These are phyloP conservation scores for Colletotrichum melonis DNA, from an alignment of 2,329 filamentous ascomycete genomes.

Conservation along the genomic window DNA sequence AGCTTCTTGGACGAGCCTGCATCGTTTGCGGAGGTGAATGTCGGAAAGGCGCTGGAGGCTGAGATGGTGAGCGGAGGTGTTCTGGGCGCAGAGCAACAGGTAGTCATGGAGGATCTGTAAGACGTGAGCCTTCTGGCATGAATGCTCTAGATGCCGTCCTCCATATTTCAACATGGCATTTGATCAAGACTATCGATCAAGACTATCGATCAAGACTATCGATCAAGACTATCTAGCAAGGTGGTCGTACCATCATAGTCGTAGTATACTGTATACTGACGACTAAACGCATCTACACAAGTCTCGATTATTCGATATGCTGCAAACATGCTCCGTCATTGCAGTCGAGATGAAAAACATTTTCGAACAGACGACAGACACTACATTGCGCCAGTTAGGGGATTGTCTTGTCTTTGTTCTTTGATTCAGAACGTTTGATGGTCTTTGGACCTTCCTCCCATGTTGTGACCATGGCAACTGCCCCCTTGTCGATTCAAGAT, in stretches of 20 bases:
- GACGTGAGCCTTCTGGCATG: neutral
- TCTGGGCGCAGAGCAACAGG: constrained; percentile 10
- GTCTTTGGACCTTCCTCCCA: neutral
- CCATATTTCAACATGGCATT: neutral
- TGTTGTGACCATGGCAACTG: no score
- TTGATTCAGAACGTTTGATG: neutral
- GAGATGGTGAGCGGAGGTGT: constrained; percentile 39
- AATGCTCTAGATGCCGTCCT: neutral
- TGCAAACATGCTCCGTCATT: neutral
- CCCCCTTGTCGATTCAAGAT: no score
- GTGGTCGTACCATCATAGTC: no score
- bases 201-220: neutral
- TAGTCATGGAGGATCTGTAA: constrained; percentile 18
- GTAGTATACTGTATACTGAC: neutral
- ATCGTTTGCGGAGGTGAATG: constrained; percentile 46
- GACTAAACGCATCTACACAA: neutral
- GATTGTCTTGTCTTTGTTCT: neutral
- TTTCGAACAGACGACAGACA: neutral
- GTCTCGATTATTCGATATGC: neutral
- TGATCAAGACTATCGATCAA: neutral
- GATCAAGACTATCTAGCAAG: neutral
- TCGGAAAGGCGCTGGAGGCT: constrained; percentile 44
- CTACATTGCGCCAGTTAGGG: neutral
- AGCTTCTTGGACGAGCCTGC: constrained; percentile 56
- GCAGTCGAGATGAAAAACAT: neutral